Evolutionary conservation across 2,329 filamentous ascomycete species (phyloP).

Genomic region (Gaeumannomyces sp.): DNA sequence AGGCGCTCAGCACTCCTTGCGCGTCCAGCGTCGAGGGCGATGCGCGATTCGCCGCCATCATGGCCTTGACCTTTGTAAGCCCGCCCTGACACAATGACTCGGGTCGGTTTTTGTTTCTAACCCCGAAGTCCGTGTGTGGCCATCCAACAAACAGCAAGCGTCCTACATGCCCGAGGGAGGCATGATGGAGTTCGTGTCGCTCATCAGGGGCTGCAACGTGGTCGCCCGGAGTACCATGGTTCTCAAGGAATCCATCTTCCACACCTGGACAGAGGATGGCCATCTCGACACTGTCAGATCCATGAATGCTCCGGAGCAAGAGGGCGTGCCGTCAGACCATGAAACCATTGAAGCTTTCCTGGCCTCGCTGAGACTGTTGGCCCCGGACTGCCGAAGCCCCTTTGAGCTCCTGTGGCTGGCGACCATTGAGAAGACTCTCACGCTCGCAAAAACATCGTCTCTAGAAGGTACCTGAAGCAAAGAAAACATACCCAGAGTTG

Average conservation of each 20-base stretch:
- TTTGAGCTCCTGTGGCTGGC: constrained; percentile 26
- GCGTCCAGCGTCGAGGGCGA: constrained; percentile 26
- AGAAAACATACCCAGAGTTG: neutral
- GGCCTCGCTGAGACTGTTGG: constrained; percentile 22
- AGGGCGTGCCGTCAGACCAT: constrained; percentile 11
- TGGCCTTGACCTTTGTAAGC: constrained; percentile 27
- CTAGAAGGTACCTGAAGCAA: constrained; percentile 20
- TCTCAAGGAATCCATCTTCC: constrained; percentile 16
- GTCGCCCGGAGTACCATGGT: constrained; percentile 12
- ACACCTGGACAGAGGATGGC: constrained; percentile 15
- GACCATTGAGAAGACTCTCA: constrained; percentile 24
- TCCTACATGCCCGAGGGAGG: constrained; percentile 31
- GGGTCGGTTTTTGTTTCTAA: neutral
- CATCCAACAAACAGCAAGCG: constrained; percentile 21
- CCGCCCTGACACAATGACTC: too few species aligned
- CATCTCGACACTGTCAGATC: constrained; percentile 20
- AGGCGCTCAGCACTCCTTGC: constrained; percentile 22
- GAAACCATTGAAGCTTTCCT: constrained; percentile 23
- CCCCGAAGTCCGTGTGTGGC: neutral
- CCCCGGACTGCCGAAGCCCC: constrained; percentile 25
- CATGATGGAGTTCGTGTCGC: constrained; percentile 32
- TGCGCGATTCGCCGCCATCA: constrained; percentile 30
- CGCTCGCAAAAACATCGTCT: constrained; percentile 19
- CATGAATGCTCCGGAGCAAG: neutral
- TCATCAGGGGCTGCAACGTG: constrained; percentile 30